Percentiles rank a stretch among this genome's conserved stretches.
These are phyloP conservation scores for Fusarium floridanum DNA, from an alignment of 2,329 filamentous ascomycete genomes.

Conservation along the genomic window DNA sequence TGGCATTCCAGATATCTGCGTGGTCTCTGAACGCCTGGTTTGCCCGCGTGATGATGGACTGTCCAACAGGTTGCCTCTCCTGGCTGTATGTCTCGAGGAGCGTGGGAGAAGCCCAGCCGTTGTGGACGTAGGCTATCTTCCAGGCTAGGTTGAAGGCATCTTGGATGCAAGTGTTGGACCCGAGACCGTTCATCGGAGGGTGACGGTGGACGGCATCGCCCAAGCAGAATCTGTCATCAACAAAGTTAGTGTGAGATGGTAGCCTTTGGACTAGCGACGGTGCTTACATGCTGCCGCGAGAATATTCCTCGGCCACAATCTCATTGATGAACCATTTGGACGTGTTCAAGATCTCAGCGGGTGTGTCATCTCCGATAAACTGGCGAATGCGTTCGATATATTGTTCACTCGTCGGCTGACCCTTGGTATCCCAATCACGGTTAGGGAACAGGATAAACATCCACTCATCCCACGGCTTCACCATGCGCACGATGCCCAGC, in stretches of 20 bases:
- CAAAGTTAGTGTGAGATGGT: accelerated
- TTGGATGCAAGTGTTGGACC: background rate
- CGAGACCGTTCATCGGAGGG: background rate
- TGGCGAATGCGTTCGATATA: conserved; percentile 60
- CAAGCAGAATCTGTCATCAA: background rate
- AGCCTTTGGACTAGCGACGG: accelerated
- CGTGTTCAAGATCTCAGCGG: conserved; percentile 62
- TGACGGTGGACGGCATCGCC: background rate
- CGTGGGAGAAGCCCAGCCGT: background rate
- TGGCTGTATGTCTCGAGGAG: background rate
- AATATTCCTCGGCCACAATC: conserved; percentile 69
- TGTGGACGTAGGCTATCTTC: background rate
- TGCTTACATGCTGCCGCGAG: conserved; percentile 59
- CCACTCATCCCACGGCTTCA: conserved; percentile 74
- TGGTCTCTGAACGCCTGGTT: background rate
- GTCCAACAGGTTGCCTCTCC: background rate
- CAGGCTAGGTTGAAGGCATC: background rate
- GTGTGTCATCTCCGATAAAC: conserved; percentile 67
- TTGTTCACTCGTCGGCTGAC: conserved; percentile 60
- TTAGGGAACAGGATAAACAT: conserved; percentile 66
- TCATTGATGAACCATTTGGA: conserved; percentile 74
- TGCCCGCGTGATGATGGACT: background rate
- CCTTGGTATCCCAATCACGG: conserved; percentile 52
- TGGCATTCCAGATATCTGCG: background rate
- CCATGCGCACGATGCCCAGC: conserved; percentile 67